Evolutionary conservation across 306 rosid species (phyloP).

Genomic region (Betula pendula): DNA sequence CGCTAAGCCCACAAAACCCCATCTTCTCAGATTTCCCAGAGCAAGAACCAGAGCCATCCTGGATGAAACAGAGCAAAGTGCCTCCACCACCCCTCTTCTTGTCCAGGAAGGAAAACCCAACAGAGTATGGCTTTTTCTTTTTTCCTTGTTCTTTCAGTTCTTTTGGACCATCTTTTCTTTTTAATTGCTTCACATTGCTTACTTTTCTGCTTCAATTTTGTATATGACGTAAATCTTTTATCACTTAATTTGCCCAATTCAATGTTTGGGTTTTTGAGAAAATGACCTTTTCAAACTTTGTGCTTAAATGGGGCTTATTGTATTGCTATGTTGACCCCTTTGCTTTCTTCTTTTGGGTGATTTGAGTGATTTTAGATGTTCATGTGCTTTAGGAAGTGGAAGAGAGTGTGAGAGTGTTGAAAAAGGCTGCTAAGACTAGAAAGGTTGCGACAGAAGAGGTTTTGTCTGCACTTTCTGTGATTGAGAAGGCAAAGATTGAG

Average conservation of each 20-base stretch:
- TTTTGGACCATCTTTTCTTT: background rate
- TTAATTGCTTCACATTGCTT: background rate
- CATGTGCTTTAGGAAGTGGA: slow-evolving; percentile 62
- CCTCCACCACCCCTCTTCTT: slow-evolving; percentile 44
- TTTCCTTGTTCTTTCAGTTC: background rate
- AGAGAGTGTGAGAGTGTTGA: slow-evolving; percentile 73
- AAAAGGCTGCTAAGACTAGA: slow-evolving; percentile 76
- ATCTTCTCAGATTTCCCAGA: slow-evolving; percentile 31
- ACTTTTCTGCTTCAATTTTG: slow-evolving; percentile 12
- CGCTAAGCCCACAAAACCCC: slow-evolving; percentile 8
- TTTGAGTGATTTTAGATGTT: slow-evolving; percentile 13
- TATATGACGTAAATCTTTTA: background rate
- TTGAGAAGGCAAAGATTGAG: slow-evolving; percentile 80
- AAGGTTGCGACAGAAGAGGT: slow-evolving; percentile 57
- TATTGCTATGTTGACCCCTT: background rate
- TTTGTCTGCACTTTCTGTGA: slow-evolving; percentile 68
- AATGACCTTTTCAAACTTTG: background rate
- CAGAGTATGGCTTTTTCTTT: slow-evolving; percentile 38
- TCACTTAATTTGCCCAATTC: background rate
- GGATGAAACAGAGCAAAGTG: slow-evolving; percentile 52
- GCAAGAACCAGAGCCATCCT: slow-evolving; percentile 51
- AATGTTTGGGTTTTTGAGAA: background rate
- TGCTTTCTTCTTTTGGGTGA: background rate
- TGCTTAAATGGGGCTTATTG: slow-evolving; percentile 8
- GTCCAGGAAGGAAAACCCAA: slow-evolving; percentile 38